Conservation (phyloP, 139 green algal species). For the Desmodesmus armatus region DNA sequence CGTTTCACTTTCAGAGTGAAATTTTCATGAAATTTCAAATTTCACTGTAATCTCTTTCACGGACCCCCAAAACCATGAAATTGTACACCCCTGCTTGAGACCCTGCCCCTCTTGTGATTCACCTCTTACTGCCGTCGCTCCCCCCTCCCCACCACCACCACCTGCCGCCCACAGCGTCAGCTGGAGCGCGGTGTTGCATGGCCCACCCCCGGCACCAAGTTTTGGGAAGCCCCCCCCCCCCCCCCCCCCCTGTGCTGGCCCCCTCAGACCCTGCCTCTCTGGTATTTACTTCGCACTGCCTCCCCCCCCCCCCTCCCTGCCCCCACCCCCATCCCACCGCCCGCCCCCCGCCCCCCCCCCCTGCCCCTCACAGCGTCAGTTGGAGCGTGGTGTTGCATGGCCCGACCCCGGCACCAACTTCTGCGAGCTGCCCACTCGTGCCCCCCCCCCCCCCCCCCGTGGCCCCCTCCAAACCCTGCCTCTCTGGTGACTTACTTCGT, state of each 20-base stretch:
- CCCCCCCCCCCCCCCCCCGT: background rate
- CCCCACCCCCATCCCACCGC: too few species aligned
- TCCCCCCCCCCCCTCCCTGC: too few species aligned
- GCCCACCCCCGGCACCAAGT: conserved; percentile 44
- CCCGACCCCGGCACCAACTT: too few species aligned
- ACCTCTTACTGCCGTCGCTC: background rate
- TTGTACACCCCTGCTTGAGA: background rate
- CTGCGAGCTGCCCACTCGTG: background rate
- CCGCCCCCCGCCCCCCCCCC: too few species aligned
- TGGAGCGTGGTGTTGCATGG: too few species aligned
- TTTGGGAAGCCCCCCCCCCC: too few species aligned
- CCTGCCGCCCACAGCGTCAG: background rate
- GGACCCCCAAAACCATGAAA: background rate
- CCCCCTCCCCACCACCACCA: background rate
- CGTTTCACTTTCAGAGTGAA: too few species aligned
- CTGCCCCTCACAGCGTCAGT: too few species aligned
- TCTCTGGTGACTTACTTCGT: background rate
- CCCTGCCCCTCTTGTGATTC: too few species aligned
- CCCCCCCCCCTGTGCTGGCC: too few species aligned
- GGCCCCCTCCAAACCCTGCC: background rate
- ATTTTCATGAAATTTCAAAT: background rate
- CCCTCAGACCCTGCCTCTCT: too few species aligned
- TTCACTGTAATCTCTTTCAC: background rate
- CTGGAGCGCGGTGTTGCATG: conserved; percentile 54
- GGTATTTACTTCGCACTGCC: too few species aligned